phyloP scores from a whole-genome alignment of 2,329 filamentous ascomycete genomes.

The Penicillium sp. region DNA sequence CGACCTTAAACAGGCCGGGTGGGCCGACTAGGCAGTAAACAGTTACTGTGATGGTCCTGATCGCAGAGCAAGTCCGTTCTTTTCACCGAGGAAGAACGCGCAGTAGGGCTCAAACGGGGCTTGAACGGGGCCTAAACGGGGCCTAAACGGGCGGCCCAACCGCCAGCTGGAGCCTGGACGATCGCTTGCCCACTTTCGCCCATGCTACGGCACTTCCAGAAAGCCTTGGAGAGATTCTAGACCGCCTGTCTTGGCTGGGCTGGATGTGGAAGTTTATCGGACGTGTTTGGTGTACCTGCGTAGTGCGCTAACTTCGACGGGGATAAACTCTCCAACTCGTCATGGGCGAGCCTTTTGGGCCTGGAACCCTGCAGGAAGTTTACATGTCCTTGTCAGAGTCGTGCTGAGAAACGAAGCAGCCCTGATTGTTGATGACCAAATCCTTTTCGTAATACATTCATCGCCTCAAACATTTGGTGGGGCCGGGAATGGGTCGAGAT shows the following conservation, averaged over 20 bases:
- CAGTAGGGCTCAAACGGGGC: not conserved
- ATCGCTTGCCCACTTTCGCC: not conserved
- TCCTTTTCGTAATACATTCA: not conserved
- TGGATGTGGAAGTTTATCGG: not conserved
- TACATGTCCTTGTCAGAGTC: not conserved
- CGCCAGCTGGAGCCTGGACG: not conserved
- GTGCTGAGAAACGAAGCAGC: not conserved
- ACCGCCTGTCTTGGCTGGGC: slow-evolving; percentile 12
- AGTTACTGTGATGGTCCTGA: not conserved
- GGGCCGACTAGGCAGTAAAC: slow-evolving; percentile 6
- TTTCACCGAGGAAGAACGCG: slow-evolving; percentile 7
- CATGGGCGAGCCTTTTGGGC: not conserved
- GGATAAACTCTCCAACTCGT: not conserved
- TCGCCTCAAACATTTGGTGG: not conserved
- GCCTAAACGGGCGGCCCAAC: slow-evolving; percentile 3
- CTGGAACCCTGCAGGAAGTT: not conserved
- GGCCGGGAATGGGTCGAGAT: not conserved
- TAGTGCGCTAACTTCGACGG: not conserved
- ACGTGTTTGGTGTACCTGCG: not conserved
- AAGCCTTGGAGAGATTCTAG: slow-evolving; percentile 13
- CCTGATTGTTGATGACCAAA: not conserved
- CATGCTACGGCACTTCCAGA: slow-evolving; percentile 15
- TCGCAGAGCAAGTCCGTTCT: not conserved
- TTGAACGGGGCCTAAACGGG: not conserved
- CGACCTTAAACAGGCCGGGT: slow-evolving; percentile 11